Base-by-base conservation (phyloP, 345 rosid species). In the Heritiera littoralis region DNA sequence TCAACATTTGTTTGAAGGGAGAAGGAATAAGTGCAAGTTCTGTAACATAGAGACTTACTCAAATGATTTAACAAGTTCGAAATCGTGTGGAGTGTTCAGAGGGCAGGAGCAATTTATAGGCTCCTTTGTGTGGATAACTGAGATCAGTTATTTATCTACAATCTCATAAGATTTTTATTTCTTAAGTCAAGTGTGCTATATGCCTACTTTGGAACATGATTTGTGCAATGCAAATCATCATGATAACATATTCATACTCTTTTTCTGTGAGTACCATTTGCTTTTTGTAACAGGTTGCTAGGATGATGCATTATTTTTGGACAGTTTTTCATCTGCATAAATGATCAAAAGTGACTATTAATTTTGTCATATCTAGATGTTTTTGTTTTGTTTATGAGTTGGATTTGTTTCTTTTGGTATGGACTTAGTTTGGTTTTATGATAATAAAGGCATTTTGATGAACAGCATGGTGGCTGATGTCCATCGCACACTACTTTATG, bases 381-480 rank as follows among this genome's bases (percentile, higher is more conserved):
- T 13, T 61, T 51, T 73, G 49, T 35, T 40, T 38, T 12, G 17
- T 54, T 32, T 20, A 28, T 35, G 43, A 46, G 35, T n/a, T 73
- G 74, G 55, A 54, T 65, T 66, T 74, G 8, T 66, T 48, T 70
- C 74, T 49, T 28, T 32, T 14, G 28, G 7, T 7, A 28, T 7
- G 74, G 32, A 28, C 55, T 71, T 35, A 35, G 3, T 35, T 46
- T 28, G 3, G 40, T 48, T 68, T 20, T 48, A 13, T 78, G 72
- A 76, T 64, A 28, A 60, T 68, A 23, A 23, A 23, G 64, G 41
- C 35, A 35, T 74, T 35, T 15, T 78, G 56, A 20, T 78, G 52
- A 75, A 74, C 88, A 94, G 98, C 87, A 95, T 95, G 99, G 99
- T 95, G 51, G 99, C 99, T 0, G 99, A 95, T 86, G 97, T 95